phyloP scores from a whole-genome alignment of 1,284 basidiomycete species.

The Naganishia liquefaciens region DNA sequence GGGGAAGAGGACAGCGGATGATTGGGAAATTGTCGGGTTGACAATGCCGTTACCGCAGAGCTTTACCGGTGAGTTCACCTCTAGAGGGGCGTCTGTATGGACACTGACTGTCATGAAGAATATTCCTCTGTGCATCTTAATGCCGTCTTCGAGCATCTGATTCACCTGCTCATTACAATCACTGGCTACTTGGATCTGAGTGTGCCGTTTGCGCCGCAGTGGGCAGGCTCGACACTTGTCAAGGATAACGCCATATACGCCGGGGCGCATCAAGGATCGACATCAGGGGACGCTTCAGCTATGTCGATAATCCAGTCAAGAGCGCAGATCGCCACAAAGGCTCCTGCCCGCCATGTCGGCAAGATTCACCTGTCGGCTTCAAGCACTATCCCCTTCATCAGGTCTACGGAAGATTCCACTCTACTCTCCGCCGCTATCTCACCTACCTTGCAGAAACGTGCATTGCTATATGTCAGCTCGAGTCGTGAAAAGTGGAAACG shows the following conservation, averaged over 20 bases:
- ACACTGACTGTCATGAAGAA: background rate
- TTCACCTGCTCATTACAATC: conserved; percentile 21
- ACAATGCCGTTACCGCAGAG: conserved; percentile 6
- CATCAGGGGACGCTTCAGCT: background rate
- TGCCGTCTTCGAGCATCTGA: conserved; percentile 18
- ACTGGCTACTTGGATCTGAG: conserved; percentile 21
- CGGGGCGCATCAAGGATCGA: background rate
- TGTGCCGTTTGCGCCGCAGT: conserved; percentile 25
- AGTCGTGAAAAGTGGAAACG: conserved; percentile 32
- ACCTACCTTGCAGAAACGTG: conserved; percentile 8
- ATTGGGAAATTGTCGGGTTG: conserved; percentile 29
- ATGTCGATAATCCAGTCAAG: background rate
- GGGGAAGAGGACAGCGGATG: background rate
- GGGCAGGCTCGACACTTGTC: conserved; percentile 7
- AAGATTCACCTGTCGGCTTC: background rate
- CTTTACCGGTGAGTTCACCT: conserved; percentile 14
- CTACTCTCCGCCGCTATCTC: background rate
- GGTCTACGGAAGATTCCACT: background rate
- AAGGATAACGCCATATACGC: background rate
- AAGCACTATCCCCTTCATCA: background rate
- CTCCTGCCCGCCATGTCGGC: background rate
- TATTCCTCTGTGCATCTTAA: conserved; percentile 26
- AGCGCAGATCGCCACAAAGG: background rate
- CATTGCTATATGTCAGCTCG: conserved; percentile 28
- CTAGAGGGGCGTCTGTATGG: background rate